Conservation (phyloP, 2,329 filamentous ascomycete genomes). For the Aspergillus alliaceus region DNA sequence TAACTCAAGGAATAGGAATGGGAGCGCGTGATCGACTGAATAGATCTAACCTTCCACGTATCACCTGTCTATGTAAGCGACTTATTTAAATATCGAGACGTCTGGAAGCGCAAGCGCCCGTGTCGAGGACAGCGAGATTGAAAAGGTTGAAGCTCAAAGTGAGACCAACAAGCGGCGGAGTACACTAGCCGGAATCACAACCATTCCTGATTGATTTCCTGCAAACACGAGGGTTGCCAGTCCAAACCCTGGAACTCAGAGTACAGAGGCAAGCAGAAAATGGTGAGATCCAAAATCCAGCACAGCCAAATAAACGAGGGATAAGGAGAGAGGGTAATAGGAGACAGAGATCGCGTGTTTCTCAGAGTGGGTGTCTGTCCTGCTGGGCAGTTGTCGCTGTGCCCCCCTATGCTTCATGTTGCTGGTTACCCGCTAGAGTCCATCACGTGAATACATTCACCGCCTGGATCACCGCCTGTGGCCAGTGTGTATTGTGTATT, state of each 20-base stretch:
- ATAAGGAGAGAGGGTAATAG: conserved; percentile 1
- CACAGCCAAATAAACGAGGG: conserved; percentile 1
- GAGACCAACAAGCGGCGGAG: conserved; percentile 38
- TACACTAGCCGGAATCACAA: conserved; percentile 31
- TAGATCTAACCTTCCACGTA: neutral
- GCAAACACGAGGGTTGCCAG: conserved; percentile 5
- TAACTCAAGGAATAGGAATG: conserved; percentile 8
- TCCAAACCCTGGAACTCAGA: neutral
- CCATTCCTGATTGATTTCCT: conserved; percentile 29
- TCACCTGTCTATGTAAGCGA: neutral
- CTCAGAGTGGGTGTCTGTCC: conserved; percentile 25
- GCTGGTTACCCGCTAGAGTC: conserved; percentile 20
- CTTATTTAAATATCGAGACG: neutral
- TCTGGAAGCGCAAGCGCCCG: conserved; percentile 12
- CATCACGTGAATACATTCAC: conserved; percentile 21
- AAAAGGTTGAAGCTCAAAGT: conserved; percentile 28
- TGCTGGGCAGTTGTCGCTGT: conserved; percentile 31
- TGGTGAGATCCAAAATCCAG: neutral
- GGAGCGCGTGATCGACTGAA: conserved; percentile 14
- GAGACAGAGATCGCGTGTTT: conserved; percentile 21
- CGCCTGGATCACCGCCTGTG: conserved; percentile 18
- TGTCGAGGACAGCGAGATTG: conserved; percentile 17
- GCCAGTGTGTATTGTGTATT: conserved; percentile 7
- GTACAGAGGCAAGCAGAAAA: neutral
- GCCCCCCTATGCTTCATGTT: conserved; percentile 26